Evolutionary conservation across 768 basidiomycete genomes (phyloP).

Genomic region (Suillus weaverae): DNA sequence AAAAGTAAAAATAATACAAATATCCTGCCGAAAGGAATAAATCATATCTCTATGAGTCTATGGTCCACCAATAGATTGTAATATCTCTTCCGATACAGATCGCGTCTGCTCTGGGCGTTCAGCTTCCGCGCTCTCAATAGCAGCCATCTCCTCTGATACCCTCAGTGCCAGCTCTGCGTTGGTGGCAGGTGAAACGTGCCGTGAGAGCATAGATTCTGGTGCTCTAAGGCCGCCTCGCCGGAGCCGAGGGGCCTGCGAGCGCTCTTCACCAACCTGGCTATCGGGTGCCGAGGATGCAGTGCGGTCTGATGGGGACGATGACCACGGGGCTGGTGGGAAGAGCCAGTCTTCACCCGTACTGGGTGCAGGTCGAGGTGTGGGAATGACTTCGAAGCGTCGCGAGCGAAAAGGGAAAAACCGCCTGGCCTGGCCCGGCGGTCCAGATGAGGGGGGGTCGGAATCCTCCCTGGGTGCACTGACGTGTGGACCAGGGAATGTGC

Average conservation of each 20-base stretch:
- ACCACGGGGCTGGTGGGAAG: slow-evolving; percentile 29
- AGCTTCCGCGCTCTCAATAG: slow-evolving; percentile 9
- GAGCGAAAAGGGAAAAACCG: slow-evolving; percentile 60
- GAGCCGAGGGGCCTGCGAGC: slow-evolving; percentile 48
- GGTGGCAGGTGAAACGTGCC: slow-evolving; percentile 40
- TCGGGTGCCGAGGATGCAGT: slow-evolving; percentile 17
- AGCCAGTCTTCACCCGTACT: slow-evolving; percentile 33
- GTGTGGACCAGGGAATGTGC: slow-evolving; percentile 12
- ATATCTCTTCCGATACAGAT: slow-evolving; percentile 18
- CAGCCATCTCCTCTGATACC: slow-evolving; percentile 6
- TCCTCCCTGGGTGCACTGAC: slow-evolving; percentile 8
- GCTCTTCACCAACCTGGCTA: slow-evolving; percentile 37
- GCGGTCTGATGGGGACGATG: slow-evolving; percentile 21
- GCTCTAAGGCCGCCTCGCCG: slow-evolving; percentile 68
- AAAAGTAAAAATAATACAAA: slow-evolving; percentile 8
- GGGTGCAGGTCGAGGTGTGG: slow-evolving; percentile 30
- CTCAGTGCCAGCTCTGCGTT: slow-evolving; percentile 10
- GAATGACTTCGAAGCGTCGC: slow-evolving; percentile 43
- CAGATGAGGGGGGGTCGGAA: slow-evolving; percentile 4
- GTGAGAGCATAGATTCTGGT: slow-evolving; percentile 58
- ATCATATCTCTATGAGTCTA: slow-evolving; percentile 12
- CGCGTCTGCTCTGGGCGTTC: slow-evolving; percentile 10
- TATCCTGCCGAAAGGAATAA: slow-evolving; percentile 11
- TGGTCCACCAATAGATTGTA: slow-evolving; percentile 14
- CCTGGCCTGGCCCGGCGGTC: slow-evolving; percentile 34